Percentiles rank a stretch among this genome's conserved stretches.
These are phyloP conservation scores for Tetrapisispora pingtungensis DNA, from an alignment of 805 yeast species.

Conservation along the genomic window DNA sequence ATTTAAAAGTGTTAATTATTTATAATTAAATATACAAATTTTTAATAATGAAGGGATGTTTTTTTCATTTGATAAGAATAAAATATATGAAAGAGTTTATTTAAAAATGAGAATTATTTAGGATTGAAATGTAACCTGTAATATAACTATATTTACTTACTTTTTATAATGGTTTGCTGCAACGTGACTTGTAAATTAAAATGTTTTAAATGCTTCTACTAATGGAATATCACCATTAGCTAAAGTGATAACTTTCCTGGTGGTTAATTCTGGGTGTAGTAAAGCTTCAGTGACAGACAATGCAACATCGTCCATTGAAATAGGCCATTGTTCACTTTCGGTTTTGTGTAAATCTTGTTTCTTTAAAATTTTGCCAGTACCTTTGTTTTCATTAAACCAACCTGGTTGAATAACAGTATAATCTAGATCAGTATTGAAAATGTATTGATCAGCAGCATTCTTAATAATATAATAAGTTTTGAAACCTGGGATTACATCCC, in stretches of 20 bases:
- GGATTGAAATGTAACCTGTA: no score
- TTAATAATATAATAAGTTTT: conserved; percentile 50
- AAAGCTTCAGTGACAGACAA: conserved; percentile 32
- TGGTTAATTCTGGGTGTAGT: conserved; percentile 30
- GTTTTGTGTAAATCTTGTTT: conserved; percentile 11
- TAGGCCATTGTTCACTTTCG: conserved; percentile 18
- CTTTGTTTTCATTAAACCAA: conserved; percentile 14
- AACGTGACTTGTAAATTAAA: no score
- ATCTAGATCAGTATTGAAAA: conserved; percentile 35
- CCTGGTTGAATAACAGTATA: conserved; percentile 54
- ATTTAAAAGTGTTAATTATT: no score
- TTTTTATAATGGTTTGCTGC: no score
- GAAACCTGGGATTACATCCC: conserved; percentile 31
- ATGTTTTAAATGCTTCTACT: conserved; percentile 10
- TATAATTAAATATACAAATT: no score
- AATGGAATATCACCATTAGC: conserved; percentile 33
- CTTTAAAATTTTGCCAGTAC: conserved; percentile 34
- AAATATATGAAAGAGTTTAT: no score
- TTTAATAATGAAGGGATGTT: no score
- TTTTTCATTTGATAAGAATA: no score
- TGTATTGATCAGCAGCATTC: conserved; percentile 45
- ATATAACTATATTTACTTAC: no score
- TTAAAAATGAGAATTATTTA: not conserved
- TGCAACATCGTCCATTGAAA: conserved; percentile 51
- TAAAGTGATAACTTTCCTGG: conserved; percentile 36